These are phyloP conservation scores for Coemansia sp. DNA, from an alignment of 192 early-diverging fungal genomes.

Conservation along the genomic window DNA sequence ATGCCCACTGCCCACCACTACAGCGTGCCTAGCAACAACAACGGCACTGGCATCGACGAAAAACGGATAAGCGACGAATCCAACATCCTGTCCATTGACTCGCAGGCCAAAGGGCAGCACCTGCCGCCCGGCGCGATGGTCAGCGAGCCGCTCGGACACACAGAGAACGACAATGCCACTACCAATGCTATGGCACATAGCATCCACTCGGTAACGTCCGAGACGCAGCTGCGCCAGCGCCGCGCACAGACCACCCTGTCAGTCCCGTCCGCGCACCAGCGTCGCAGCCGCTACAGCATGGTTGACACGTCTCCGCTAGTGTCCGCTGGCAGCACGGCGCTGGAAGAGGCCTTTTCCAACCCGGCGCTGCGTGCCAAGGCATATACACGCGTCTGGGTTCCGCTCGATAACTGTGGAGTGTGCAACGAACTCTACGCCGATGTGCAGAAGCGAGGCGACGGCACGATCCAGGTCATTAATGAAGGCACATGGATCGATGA, in stretches of 20 bases:
- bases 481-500: constrained; percentile 19
- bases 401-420: constrained; percentile 30
- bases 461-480: constrained; percentile 21
- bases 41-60: background rate
- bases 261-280: background rate
- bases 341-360: constrained; percentile 32
- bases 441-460: constrained; percentile 12
- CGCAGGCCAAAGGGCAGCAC: background rate
- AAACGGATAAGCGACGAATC: constrained; percentile 17
- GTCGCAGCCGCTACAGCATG: constrained; percentile 24
- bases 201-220: constrained; percentile 33
- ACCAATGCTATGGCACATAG: too few species aligned
- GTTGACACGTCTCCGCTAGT: constrained; percentile 4
- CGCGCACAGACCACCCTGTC: background rate
- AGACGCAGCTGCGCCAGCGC: constrained; percentile 34
- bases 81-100: constrained; percentile 32
- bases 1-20: constrained; percentile 39
- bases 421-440: constrained; percentile 20
- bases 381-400: constrained; percentile 22
- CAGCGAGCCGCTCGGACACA: background rate
- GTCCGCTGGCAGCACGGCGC: constrained; percentile 3
- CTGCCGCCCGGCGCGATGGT: background rate
- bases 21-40: too few species aligned
- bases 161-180: too few species aligned
- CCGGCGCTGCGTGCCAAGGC: constrained; percentile 31